Base-by-base conservation (phyloP, 306 rosid species). In the Glycine latifolia region DNA sequence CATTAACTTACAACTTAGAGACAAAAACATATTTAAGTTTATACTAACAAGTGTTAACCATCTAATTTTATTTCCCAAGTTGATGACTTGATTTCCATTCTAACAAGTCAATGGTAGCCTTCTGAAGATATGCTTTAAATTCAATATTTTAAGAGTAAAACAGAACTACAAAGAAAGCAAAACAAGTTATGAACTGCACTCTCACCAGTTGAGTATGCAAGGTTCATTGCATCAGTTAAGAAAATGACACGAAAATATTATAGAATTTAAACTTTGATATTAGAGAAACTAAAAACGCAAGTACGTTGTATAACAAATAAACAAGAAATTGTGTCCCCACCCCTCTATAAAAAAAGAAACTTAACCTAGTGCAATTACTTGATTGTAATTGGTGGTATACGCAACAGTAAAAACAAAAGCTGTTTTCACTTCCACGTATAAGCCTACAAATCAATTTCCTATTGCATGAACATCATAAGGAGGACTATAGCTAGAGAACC, bases 381-480 rank as follows among this genome's bases (percentile, higher is more conserved):
- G 8, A 56, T 11, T 70, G 54, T 76, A 68, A 73, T 49, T 55
- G 44, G 48, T 53, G 33, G 50, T 81, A 65, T 83, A 53, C 85
- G 78, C 73, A 73, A 69, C 31, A 56, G 12, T 37, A 43, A 5
- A 73, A 81, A 78, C 61, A 79, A 71, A 84, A 84, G 47, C 26
- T 81, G 79, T 65, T 73, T 85, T 65, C 85, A 90, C 63, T 77
- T 71, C 70, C 81, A 84, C 79, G 82, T 84, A 79, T 85, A 87
- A 39, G 83, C 87, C 91, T 79, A 72, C 70, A 80, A 83, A 87
- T 82, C 89, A 79, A 85, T 75, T 79, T 80, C 84, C 84, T 35
- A 65, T 81, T 88, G 75, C 80, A 41, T 67, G 81, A 81, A 79
- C 77, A 82, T 59, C 59, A 80, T 78, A 79, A 47, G 82, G 83